Evolutionary conservation across 176 grass and related monocot species (phyloP).

Genomic region (Oryza longistaminata): DNA sequence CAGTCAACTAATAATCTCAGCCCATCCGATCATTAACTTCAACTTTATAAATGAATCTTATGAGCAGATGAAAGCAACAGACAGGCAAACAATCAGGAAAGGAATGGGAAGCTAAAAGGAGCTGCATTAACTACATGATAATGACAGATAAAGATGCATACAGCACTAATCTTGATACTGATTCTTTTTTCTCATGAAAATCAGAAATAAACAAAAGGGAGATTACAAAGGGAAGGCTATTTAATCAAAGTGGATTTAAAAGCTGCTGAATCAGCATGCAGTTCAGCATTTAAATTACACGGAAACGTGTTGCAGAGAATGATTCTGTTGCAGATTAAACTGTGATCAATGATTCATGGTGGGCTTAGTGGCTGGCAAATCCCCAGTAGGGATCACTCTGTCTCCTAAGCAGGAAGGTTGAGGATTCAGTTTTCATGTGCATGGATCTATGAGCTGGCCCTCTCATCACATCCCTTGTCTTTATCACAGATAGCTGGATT

Average conservation of each 20-base stretch:
- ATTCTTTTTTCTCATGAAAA: neutral
- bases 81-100: neutral
- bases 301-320: neutral
- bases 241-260: neutral
- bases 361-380: slow-evolving; percentile 30
- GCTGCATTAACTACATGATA: neutral
- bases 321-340: neutral
- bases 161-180: neutral
- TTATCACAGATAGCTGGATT: neutral
- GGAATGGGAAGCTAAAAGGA: neutral
- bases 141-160: neutral
- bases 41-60: neutral
- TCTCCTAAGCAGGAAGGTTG: slow-evolving; percentile 5
- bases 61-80: slow-evolving; percentile 16
- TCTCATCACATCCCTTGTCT: neutral
- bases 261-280: neutral
- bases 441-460: neutral
- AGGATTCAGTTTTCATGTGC: neutral
- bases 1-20: slow-evolving; percentile 12
- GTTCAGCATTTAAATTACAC: neutral
- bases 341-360: slow-evolving; percentile 1
- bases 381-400: slow-evolving; percentile 27
- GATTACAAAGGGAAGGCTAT: neutral
- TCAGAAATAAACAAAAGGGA: neutral
- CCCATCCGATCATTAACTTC: neutral